phyloP scores from a whole-genome alignment of 306 rosid genomes.

The apple (Malus domestica) region DNA sequence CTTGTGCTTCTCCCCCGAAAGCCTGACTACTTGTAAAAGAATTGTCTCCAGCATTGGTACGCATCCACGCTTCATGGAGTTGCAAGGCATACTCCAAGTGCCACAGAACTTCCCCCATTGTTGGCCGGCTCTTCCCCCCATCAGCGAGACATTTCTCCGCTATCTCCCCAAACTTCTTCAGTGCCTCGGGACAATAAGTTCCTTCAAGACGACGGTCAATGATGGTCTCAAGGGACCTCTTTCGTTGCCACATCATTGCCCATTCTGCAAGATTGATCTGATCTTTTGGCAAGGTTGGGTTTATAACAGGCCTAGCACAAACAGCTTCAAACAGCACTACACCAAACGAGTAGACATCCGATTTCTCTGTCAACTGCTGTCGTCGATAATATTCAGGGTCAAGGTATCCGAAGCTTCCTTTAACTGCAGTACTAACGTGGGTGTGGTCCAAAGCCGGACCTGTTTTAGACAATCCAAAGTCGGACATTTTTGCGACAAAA shows the following conservation, averaged over 20 bases:
- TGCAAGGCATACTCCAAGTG: constrained; percentile 84
- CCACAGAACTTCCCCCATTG: constrained; percentile 96
- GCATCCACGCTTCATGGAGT: constrained; percentile 85
- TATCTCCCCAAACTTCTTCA: constrained; percentile 70
- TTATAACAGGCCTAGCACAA: constrained; percentile 90
- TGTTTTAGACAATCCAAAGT: constrained; percentile 83
- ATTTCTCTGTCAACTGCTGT: constrained; percentile 91
- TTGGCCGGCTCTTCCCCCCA: constrained; percentile 79
- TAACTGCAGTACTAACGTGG: constrained; percentile 95
- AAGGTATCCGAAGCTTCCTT: constrained; percentile 93
- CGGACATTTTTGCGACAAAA: constrained; percentile 87
- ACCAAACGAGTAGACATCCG: constrained; percentile 91
- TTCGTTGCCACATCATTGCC: constrained; percentile 87
- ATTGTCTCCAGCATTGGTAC: constrained; percentile 22
- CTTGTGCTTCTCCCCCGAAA: constrained; percentile 29
- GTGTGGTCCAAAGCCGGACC: constrained; percentile 90
- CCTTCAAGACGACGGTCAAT: constrained; percentile 56
- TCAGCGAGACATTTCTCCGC: constrained; percentile 94
- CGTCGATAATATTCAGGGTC: constrained; percentile 92
- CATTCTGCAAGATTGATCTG: constrained; percentile 95
- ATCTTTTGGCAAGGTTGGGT: constrained; percentile 85
- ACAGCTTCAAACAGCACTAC: constrained; percentile 82
- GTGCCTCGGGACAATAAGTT: constrained; percentile 56
- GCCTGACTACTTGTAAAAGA: constrained; percentile 44
- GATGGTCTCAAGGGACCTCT: constrained; percentile 55